Percentiles rank a stretch among this genome's conserved stretches.
phyloP scores from a whole-genome alignment of 176 grass and related monocot species.

The Oryza longistaminata region DNA sequence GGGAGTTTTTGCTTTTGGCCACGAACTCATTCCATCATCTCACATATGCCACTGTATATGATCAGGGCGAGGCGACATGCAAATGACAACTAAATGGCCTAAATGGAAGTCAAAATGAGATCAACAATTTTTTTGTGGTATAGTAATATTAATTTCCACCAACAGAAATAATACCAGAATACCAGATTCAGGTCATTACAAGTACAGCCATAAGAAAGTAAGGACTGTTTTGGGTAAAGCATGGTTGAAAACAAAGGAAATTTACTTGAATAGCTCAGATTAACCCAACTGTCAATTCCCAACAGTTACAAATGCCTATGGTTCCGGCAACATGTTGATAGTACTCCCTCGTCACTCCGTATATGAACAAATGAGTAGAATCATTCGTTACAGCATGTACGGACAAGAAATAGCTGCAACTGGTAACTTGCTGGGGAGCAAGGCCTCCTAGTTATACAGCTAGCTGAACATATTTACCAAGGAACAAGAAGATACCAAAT shows the following conservation, averaged over 20 bases:
- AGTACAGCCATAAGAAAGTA: neutral
- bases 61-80: too few species aligned
- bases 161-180: neutral
- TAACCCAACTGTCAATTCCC: neutral
- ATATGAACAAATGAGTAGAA: neutral
- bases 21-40: too few species aligned
- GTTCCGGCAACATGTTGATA: neutral
- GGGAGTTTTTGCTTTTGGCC: too few species aligned
- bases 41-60: too few species aligned
- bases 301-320: neutral
- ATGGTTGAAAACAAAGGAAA: neutral
- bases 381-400: neutral
- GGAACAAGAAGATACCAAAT: neutral
- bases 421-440: constrained; percentile 15
- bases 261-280: constrained; percentile 14
- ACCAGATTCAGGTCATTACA: too few species aligned
- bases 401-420: neutral
- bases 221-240: neutral
- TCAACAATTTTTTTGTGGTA: too few species aligned
- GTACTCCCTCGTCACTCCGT: neutral
- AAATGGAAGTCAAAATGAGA: too few species aligned
- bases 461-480: neutral
- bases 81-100: too few species aligned
- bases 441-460: neutral
- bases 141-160: neutral